phyloP scores from a whole-genome alignment of 805 yeast genomes.

The Ascoidea tarda region DNA sequence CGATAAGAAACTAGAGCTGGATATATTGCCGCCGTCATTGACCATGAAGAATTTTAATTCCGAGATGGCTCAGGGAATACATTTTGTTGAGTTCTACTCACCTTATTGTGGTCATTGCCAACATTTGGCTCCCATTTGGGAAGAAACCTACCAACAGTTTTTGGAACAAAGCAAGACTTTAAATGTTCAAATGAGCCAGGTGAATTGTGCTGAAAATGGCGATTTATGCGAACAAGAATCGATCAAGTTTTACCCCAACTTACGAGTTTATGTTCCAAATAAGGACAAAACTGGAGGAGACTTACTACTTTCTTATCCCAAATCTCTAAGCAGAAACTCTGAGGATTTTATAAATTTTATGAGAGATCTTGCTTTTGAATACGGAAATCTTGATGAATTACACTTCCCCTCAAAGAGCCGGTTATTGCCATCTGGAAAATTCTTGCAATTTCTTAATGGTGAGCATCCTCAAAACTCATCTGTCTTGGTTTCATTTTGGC shows the following conservation, averaged over 20 bases:
- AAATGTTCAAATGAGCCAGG: slow-evolving; percentile 51
- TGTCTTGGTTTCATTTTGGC: slow-evolving; percentile 51
- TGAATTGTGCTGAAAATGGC: slow-evolving; percentile 76
- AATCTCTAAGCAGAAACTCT: slow-evolving; percentile 26
- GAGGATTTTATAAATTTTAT: slow-evolving; percentile 39
- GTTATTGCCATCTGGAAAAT: slow-evolving; percentile 23
- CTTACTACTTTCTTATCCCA: slow-evolving; percentile 32
- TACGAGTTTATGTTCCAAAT: slow-evolving; percentile 54
- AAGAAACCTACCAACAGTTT: slow-evolving; percentile 39
- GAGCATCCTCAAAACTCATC: slow-evolving; percentile 27
- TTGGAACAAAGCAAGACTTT: slow-evolving; percentile 27
- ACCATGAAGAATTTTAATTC: slow-evolving; percentile 35
- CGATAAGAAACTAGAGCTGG: not conserved
- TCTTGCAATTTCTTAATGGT: slow-evolving; percentile 39
- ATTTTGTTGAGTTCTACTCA: slow-evolving; percentile 78
- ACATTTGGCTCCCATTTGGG: slow-evolving; percentile 74
- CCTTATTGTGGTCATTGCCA: slow-evolving; percentile 84
- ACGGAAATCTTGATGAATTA: slow-evolving; percentile 21
- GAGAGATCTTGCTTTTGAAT: slow-evolving; percentile 36
- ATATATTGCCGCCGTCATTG: slow-evolving; percentile 34
- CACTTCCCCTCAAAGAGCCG: slow-evolving; percentile 28
- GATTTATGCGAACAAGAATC: slow-evolving; percentile 67
- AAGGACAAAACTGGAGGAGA: slow-evolving; percentile 23
- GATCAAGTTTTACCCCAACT: slow-evolving; percentile 52
- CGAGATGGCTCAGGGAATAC: slow-evolving; percentile 35